Base-by-base conservation (phyloP, 1,284 basidiomycete species). In the Rhodotorula sp. region DNA sequence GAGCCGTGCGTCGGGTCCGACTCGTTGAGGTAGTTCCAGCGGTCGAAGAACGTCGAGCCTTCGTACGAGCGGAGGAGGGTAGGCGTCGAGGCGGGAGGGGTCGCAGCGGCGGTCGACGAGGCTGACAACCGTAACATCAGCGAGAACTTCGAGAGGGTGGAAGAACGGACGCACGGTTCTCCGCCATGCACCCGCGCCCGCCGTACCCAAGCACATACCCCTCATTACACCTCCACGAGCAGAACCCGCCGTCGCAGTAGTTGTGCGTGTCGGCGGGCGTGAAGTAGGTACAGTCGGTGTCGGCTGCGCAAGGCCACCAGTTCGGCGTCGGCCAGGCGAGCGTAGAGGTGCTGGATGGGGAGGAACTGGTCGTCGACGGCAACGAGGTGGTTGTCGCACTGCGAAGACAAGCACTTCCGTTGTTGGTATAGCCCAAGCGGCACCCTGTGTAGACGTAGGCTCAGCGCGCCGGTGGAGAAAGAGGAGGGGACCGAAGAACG, bases 31-130 rank as follows among this genome's bases (percentile, higher is more conserved):
- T 51, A 67, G 32, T 46, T 50, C 60, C 60, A 67, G 7, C 51
- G 39, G 57, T 71, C 70, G 66, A 71, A 71, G 57, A 71, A 71
- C 21, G 61, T 56, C 19, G 50, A 13, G 1, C 70, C 70, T 6
- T 29, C 27, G 41, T 71, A 71, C 32, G 65, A 48, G 19, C 58
- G 56, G 21, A 27, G 32, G 22, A 71, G 57, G 21, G 5, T 25
- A 2, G 69, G 60, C n/a, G 64, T 70, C 25, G 64, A 64, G 21
- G 60, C 60, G 7, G 69, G 64, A 8, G 34, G 37, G 5, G 69
- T 70, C 3, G 69, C 53, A 1, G 34, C 51, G 27, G 61, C 56
- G 1, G 57, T 51, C 13, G 50, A 13, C 25, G 55, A 7, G 19
- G 61, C 44, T 48, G 56, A n/a, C n/a, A 37, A 39, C 39, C 6